Conservation (phyloP, 2,329 filamentous ascomycete species). For the Dichotomopilus funicola region DNA sequence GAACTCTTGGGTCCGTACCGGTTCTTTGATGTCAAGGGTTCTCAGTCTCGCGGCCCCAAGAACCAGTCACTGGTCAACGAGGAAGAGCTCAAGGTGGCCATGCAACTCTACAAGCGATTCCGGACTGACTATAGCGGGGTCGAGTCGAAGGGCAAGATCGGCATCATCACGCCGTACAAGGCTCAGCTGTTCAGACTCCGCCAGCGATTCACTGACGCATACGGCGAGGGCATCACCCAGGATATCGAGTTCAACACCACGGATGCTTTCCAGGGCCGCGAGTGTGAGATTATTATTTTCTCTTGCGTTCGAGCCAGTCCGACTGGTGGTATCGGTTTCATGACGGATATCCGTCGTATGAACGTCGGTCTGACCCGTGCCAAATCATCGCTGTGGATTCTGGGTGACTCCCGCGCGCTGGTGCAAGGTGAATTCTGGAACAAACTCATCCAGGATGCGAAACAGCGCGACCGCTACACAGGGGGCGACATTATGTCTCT, state of each 20-base stretch:
- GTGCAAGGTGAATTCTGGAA: conserved; percentile 87
- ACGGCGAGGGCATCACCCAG: conserved; percentile 67
- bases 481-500: conserved; percentile 51
- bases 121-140: conserved; percentile 61
- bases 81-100: conserved; percentile 77
- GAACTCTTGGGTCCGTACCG: conserved; percentile 82
- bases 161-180: conserved; percentile 97
- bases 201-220: conserved; percentile 63
- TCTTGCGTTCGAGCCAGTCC: conserved; percentile 91
- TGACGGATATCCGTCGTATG: conserved; percentile 97
- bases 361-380: conserved; percentile 96
- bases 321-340: conserved; percentile 95
- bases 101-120: conserved; percentile 77
- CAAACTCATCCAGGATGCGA: conserved; percentile 76
- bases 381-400: conserved; percentile 92
- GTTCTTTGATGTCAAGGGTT: conserved; percentile 93
- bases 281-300: conserved; percentile 98
- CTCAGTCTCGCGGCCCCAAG: conserved; percentile 71
- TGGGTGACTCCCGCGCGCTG: conserved; percentile 84
- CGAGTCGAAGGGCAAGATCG: conserved; percentile 76
- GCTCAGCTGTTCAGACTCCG: conserved; percentile 80
- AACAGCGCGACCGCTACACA: conserved; percentile 67
- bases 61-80: conserved; percentile 88
- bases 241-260: conserved; percentile 97
- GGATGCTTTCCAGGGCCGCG: conserved; percentile 93